Evolutionary conservation across 768 basidiomycete species (phyloP).

Genomic region (Hydnum rufescens): DNA sequence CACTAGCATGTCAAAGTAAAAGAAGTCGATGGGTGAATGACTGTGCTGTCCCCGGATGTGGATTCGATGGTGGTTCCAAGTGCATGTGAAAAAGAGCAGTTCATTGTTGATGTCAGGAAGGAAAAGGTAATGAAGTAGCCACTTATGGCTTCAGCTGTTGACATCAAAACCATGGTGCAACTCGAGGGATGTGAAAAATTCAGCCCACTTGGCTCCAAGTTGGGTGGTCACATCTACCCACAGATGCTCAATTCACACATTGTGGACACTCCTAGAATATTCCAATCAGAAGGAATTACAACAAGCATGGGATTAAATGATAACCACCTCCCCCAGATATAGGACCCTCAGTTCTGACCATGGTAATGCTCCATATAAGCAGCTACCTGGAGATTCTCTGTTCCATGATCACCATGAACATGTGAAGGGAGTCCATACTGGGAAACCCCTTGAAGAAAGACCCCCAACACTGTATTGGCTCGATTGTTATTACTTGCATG

Average conservation of each 20-base stretch:
- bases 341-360: constrained; percentile 13
- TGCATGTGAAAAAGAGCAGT: constrained; percentile 12
- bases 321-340: constrained; percentile 17
- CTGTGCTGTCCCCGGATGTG: constrained; percentile 11
- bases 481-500: constrained; percentile 7
- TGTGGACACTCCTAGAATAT: constrained; percentile 13
- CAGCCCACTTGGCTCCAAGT: constrained; percentile 23
- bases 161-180: constrained; percentile 15
- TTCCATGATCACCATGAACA: constrained; percentile 16
- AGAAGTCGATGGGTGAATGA: constrained; percentile 13
- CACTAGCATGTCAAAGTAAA: constrained; percentile 12
- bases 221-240: constrained; percentile 23
- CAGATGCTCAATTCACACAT: constrained; percentile 15
- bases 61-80: constrained; percentile 15
- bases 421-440: constrained; percentile 13
- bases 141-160: constrained; percentile 18
- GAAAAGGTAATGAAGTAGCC: constrained; percentile 24
- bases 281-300: not conserved
- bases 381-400: constrained; percentile 15
- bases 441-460: constrained; percentile 17
- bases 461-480: constrained; percentile 16
- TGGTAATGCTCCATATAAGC: constrained; percentile 13
- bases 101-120: constrained; percentile 18
- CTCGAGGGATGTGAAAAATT: constrained; percentile 32
- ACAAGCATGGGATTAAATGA: too few relatives aligned